phyloP scores from a whole-genome alignment of 1,139 yeast genomes.

The Blastobotrys ciferrii region DNA sequence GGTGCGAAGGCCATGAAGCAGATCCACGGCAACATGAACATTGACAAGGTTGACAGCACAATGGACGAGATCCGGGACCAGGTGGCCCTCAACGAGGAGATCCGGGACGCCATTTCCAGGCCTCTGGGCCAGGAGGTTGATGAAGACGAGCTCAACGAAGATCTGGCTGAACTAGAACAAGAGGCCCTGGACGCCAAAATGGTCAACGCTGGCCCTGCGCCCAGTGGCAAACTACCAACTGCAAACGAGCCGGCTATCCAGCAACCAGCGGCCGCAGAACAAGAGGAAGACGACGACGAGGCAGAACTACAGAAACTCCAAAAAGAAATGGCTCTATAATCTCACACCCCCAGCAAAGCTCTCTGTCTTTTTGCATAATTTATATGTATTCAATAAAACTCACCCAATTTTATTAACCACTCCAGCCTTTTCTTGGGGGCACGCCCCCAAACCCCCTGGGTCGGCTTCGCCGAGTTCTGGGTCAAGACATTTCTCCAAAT shows the following conservation, averaged over 20 bases:
- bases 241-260: slow-evolving; percentile 27
- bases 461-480: no score
- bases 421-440: no score
- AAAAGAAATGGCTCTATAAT: slow-evolving; percentile 78
- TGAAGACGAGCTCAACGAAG: slow-evolving; percentile 86
- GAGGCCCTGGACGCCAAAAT: slow-evolving; percentile 67
- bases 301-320: slow-evolving; percentile 71
- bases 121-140: slow-evolving; percentile 83
- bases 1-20: slow-evolving; percentile 97
- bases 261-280: slow-evolving; percentile 36
- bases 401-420: background rate
- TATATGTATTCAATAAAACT: background rate
- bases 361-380: background rate
- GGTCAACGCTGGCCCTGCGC: slow-evolving; percentile 47
- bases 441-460: no score
- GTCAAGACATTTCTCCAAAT: no score
- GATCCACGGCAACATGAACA: slow-evolving; percentile 91
- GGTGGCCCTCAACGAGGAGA: slow-evolving; percentile 91
- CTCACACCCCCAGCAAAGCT: background rate
- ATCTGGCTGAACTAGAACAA: slow-evolving; percentile 82
- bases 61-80: slow-evolving; percentile 98
- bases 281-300: slow-evolving; percentile 33
- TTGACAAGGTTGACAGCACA: slow-evolving; percentile 96
- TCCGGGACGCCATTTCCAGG: slow-evolving; percentile 91
- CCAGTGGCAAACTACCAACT: slow-evolving; percentile 40